phyloP scores from a whole-genome alignment of 345 rosid genomes.

The Citrus cavaleriei region DNA sequence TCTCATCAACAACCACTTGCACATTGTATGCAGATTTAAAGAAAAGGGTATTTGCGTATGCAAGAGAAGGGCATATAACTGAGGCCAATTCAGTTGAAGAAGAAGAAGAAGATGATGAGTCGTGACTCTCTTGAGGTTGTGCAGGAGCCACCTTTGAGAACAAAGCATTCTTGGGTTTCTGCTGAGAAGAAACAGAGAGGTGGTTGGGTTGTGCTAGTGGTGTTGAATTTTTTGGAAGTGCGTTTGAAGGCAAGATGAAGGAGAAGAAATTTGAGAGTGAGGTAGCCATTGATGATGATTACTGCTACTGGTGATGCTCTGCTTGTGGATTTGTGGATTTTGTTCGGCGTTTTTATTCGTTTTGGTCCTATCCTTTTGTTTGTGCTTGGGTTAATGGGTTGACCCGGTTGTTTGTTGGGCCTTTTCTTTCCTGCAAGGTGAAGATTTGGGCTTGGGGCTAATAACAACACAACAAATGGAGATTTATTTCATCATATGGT shows the following conservation, averaged over 20 bases:
- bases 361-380: neutral
- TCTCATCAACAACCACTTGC: conserved; percentile 64
- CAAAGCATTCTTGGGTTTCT: conserved; percentile 21
- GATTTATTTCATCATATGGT: too few relatives aligned
- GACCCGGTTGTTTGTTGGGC: neutral
- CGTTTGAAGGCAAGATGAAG: conserved; percentile 49
- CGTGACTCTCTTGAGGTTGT: conserved; percentile 20
- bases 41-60: conserved; percentile 65
- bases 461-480: too few relatives aligned
- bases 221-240: conserved; percentile 31
- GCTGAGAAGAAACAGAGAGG: conserved; percentile 24
- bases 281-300: conserved; percentile 49
- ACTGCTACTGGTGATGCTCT: neutral
- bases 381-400: neutral
- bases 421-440: neutral
- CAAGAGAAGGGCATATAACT: conserved; percentile 67
- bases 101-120: neutral
- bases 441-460: neutral
- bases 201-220: conserved; percentile 22
- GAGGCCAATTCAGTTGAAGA: conserved; percentile 49
- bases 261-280: conserved; percentile 65
- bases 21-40: conserved; percentile 68
- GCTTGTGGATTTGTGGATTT: conserved; percentile 21
- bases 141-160: conserved; percentile 22
- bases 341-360: conserved; percentile 1